Percentiles rank a stretch among this genome's conserved stretches.
Conservation (phyloP, 2,329 filamentous ascomycete species). For the Aspergillus fumigatus region DNA sequence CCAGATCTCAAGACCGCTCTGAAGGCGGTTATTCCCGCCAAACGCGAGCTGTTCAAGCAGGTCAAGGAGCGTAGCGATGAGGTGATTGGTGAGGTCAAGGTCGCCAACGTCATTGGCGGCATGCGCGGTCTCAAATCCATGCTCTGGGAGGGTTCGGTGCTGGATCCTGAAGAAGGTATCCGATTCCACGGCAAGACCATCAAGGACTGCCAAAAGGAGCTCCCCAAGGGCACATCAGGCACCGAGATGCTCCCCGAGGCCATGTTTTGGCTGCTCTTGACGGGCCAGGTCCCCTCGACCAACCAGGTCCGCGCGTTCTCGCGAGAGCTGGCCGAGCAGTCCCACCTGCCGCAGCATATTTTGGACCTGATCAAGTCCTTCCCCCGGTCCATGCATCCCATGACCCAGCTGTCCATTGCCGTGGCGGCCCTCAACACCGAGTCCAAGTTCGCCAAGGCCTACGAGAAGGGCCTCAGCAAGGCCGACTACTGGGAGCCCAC, state of each 20-base stretch:
- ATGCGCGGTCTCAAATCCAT: slow-evolving; percentile 98
- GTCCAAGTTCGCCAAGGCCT: slow-evolving; percentile 87
- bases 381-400: slow-evolving; percentile 86
- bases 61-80: slow-evolving; percentile 82
- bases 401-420: slow-evolving; percentile 95
- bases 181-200: slow-evolving; percentile 97
- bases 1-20: slow-evolving; percentile 86
- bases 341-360: slow-evolving; percentile 75
- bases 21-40: slow-evolving; percentile 78
- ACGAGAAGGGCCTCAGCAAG: slow-evolving; percentile 87
- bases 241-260: slow-evolving; percentile 97
- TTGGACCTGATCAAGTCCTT: slow-evolving; percentile 85
- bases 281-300: slow-evolving; percentile 81
- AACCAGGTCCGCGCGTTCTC: slow-evolving; percentile 78
- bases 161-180: slow-evolving; percentile 95
- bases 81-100: slow-evolving; percentile 84
- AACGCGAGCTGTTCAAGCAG: slow-evolving; percentile 88
- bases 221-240: slow-evolving; percentile 83
- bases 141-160: slow-evolving; percentile 97
- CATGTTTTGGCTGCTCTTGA: slow-evolving; percentile 99
- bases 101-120: slow-evolving; percentile 89
- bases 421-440: slow-evolving; percentile 95
- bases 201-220: slow-evolving; percentile 90
- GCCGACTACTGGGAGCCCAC: slow-evolving; percentile 98
- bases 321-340: slow-evolving; percentile 80